These are phyloP conservation scores for Trichoderma hamatum DNA, from an alignment of 2,329 filamentous ascomycete species.

Conservation along the genomic window DNA sequence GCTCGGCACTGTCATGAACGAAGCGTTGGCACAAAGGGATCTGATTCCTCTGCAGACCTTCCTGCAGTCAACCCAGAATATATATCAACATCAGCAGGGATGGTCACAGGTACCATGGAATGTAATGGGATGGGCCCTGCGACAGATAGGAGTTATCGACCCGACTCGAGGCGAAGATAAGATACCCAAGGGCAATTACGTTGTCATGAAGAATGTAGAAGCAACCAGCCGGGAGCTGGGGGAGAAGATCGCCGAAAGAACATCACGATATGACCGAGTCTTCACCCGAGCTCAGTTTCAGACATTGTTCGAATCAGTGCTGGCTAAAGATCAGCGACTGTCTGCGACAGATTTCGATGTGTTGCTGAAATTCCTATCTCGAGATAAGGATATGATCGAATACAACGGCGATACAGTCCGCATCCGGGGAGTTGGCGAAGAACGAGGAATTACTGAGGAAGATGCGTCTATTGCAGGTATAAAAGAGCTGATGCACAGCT, in stretches of 20 bases:
- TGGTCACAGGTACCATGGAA: constrained; percentile 70
- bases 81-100: constrained; percentile 67
- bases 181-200: constrained; percentile 64
- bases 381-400: constrained; percentile 63
- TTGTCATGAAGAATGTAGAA: constrained; percentile 66
- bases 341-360: constrained; percentile 69
- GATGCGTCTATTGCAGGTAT: constrained; percentile 83
- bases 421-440: constrained; percentile 62
- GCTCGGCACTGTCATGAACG: constrained; percentile 74
- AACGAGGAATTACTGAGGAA: constrained; percentile 66
- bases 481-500: constrained; percentile 73
- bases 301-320: constrained; percentile 56
- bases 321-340: constrained; percentile 55
- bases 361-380: constrained; percentile 68
- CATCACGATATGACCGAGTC: constrained; percentile 64
- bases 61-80: constrained; percentile 63
- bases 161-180: constrained; percentile 53
- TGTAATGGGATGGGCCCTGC: constrained; percentile 74
- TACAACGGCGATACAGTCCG: constrained; percentile 73
- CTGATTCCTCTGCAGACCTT: constrained; percentile 75
- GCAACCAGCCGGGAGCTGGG: constrained; percentile 59
- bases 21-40: constrained; percentile 69
- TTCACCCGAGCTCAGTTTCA: constrained; percentile 69
- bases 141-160: constrained; percentile 66
- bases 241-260: constrained; percentile 47